Percentiles rank a stretch among this genome's conserved stretches.
These are phyloP conservation scores for Puccinia brachypodii DNA, from an alignment of 1,284 basidiomycete genomes.

Conservation along the genomic window DNA sequence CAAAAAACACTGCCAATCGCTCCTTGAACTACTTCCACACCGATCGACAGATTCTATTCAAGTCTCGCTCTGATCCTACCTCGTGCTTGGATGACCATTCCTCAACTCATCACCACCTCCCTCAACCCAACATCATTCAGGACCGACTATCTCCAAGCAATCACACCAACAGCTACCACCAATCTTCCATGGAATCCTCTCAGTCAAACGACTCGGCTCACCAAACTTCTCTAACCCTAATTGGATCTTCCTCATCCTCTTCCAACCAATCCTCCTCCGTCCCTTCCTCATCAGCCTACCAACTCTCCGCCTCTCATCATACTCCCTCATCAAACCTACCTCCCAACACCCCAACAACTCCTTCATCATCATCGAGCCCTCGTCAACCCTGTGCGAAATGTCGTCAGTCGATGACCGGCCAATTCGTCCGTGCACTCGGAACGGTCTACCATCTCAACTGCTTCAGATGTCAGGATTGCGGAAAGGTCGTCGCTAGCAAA, in stretches of 20 bases:
- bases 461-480: slow-evolving; percentile 98
- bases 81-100: slow-evolving; percentile 13
- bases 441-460: slow-evolving; percentile 94
- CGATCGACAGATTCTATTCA: neutral
- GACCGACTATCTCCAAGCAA: neutral
- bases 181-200: slow-evolving; percentile 12
- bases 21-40: neutral
- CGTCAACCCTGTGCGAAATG: slow-evolving; percentile 55
- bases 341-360: neutral
- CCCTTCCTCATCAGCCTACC: slow-evolving; percentile 7
- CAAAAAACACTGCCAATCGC: neutral
- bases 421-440: slow-evolving; percentile 92
- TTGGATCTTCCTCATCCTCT: slow-evolving; percentile 3
- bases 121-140: slow-evolving; percentile 16
- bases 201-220: slow-evolving; percentile 7
- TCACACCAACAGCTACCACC: neutral
- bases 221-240: neutral
- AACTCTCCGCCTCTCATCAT: neutral
- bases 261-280: neutral
- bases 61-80: slow-evolving; percentile 10
- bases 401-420: slow-evolving; percentile 69
- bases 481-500: slow-evolving; percentile 92
- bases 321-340: neutral
- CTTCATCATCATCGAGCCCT: neutral
- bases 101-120: neutral